Evolutionary conservation across 2,329 filamentous ascomycete genomes (phyloP).

Genomic region (Penicillium glabrum): DNA sequence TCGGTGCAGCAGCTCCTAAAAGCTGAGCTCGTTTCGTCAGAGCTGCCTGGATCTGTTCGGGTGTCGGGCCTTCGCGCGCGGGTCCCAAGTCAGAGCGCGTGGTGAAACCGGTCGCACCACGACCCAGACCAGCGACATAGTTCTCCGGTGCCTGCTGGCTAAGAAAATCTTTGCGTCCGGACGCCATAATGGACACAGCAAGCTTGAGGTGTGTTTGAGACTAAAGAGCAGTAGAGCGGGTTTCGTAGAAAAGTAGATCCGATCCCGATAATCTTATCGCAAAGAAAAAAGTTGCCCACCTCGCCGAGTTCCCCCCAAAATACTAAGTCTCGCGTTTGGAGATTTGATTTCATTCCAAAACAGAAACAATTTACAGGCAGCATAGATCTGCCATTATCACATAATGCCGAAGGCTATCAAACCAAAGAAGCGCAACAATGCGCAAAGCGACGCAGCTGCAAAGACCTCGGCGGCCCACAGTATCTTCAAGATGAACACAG

Average conservation of each 20-base stretch:
- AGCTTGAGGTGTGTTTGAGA: not conserved
- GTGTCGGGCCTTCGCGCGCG: constrained; percentile 89
- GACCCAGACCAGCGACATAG: constrained; percentile 92
- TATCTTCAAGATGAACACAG: constrained; percentile 96
- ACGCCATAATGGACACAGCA: constrained; percentile 50
- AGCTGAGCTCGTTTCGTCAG: constrained; percentile 89
- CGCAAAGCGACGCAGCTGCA: constrained; percentile 40
- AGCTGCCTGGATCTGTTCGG: constrained; percentile 97
- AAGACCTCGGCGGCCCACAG: constrained; percentile 65
- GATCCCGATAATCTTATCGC: constrained; percentile 28
- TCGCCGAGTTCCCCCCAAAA: constrained; percentile 4
- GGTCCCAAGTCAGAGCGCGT: constrained; percentile 95
- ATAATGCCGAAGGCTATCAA: constrained; percentile 55
- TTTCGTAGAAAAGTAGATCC: constrained; percentile 20
- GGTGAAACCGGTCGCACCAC: constrained; percentile 97
- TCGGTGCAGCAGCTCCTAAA: constrained; percentile 69
- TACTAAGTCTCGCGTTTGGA: not conserved
- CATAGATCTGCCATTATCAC: constrained; percentile 5
- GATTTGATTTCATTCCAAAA: not conserved
- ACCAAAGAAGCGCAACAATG: constrained; percentile 54
- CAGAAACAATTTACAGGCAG: not conserved
- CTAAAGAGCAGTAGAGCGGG: constrained; percentile 7
- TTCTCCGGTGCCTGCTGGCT: constrained; percentile 82
- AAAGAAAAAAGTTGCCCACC: constrained; percentile 26
- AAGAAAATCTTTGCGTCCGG: constrained; percentile 76